Base-by-base conservation (phyloP, 768 basidiomycete species). In the Leccinum longicurvipes region DNA sequence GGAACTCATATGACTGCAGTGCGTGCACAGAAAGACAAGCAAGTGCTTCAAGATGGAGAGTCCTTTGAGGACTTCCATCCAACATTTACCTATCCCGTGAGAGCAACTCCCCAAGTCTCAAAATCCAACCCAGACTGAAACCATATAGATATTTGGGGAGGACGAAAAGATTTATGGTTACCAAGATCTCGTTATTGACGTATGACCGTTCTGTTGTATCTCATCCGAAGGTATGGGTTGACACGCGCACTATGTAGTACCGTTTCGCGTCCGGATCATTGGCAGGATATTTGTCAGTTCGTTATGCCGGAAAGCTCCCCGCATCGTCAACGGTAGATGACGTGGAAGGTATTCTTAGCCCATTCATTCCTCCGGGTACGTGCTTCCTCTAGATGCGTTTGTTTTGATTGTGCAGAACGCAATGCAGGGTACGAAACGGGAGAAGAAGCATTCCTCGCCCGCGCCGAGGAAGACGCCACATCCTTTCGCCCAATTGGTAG, bases 151-250 rank as follows among this genome's bases (percentile, higher is more conserved):
- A 65, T 98, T 86, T 67, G 96, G 96, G 51, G 93, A 98, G 64
- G 90, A 96, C 51, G 94, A 99, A 74, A 94, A 87, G 74, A 87
- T 98, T 54, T 98, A 96, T 69, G 96, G 96, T 2, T 98, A 97
- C 73, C 81, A 84, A 58, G 87, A 87, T 65, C 79, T 99, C 31
- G 69, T 80, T 25, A 87, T 98, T 63, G 84, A 96, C 67, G 94
- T 97, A 67, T 59, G 85, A 73, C 47, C 14, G 17, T 34, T 45
- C 14, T 12, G n/a, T 50, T 32, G 27, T 17, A 49, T 27, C 50
- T 25, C 53, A 24, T 51, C 31, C 41, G 7, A 50, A 29, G 31
- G 23, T 10, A 5, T 42, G 12, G 36, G 36, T 50, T 63, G 25
- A 63, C 49, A 51, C 44, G 46, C 6, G 3, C 45, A 36, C 36